Evolutionary conservation across 805 yeast genomes (phyloP), one percentile per base, ranked within the genome.

Genomic region (Tanozyma kutaoensis): DNA sequence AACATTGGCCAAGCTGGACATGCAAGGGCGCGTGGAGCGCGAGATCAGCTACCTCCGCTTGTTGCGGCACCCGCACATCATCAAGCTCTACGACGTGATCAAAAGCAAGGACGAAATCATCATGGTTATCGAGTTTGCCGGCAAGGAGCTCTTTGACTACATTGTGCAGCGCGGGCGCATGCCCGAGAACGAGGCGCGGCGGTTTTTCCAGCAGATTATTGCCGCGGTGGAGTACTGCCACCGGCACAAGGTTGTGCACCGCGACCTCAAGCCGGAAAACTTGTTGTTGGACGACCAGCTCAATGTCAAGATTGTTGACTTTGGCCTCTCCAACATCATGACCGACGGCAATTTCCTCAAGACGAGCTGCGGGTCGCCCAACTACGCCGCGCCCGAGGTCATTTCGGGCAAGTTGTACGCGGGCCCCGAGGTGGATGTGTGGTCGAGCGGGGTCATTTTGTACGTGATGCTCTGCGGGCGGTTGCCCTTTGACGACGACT

Each of bases 161-260:
- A 88, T 86, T 50, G 94, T 86, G 11, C 95, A 86, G 47, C 69
- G 84, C 45, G 96, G 95, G 20, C 75, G 80, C 43, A 79, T 86
- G 94, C 73, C 76, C 22, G 97, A 88, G 52, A 70, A 71, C 35
- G 95, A 86, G 50, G 96, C 93, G 1, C 64, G 96, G 31, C 61
- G 95, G 34, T 88, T 88, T 45, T 88, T 88, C 55, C 97, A 88
- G 52, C 97, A 88, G 52, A 88, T 88, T 26, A 84, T 88, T 31
- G 85, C 93, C 25, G 97, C 97, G 5, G 94, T 86, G 3, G 95
- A 85, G 44, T 88, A 88, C 56, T 86, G 97, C 47, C 97, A 86
- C 53, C 69, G 93, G 33, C 95, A 86, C 53, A 88, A 86, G 58
- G 86, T 86, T 57, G 97, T 86, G 23, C 97, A 86, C 49, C 66